Conservation (phyloP, 495 filamentous ascomycete species). For the Penicillium flavigenum region DNA sequence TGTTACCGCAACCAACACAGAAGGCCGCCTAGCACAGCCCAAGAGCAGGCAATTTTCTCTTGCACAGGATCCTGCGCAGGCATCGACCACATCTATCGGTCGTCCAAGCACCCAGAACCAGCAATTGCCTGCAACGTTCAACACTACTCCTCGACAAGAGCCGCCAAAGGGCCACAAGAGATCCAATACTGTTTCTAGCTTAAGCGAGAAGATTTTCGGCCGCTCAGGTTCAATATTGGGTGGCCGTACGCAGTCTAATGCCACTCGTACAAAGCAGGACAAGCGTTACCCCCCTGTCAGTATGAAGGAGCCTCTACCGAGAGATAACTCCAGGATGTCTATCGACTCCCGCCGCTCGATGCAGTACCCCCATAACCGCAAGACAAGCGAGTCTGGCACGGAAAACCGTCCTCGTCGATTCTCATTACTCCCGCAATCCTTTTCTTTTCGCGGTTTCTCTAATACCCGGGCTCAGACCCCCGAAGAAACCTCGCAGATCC, state of each 20-base stretch:
- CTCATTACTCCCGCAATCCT: constrained; percentile 74
- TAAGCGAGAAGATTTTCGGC: constrained; percentile 74
- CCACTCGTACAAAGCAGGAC: constrained; percentile 37
- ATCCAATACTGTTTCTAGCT: constrained; percentile 83
- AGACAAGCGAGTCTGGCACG: constrained; percentile 78
- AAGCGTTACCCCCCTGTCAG: constrained; percentile 72
- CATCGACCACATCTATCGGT: constrained; percentile 43
- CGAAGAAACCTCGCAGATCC: constrained; percentile 36
- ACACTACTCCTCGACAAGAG: constrained; percentile 46
- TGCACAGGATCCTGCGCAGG: constrained; percentile 47
- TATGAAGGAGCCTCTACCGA: constrained; percentile 62
- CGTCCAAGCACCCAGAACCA: constrained; percentile 61
- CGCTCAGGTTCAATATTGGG: constrained; percentile 78
- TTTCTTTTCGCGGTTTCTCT: constrained; percentile 61
- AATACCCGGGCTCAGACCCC: constrained; percentile 44
- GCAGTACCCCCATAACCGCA: constrained; percentile 71
- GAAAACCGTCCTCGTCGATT: constrained; percentile 71
- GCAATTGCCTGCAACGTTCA: constrained; percentile 45
- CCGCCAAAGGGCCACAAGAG: constrained; percentile 75
- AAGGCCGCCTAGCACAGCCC: constrained; percentile 88
- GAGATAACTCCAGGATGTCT: constrained; percentile 64
- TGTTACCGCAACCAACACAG: constrained; percentile 84
- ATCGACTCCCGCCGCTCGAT: constrained; percentile 80
- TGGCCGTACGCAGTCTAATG: constrained; percentile 45
- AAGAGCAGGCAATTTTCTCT: constrained; percentile 73